Evolutionary conservation across 176 grass and related monocot genomes (phyloP).

Genomic region (Juncus inflexus): DNA sequence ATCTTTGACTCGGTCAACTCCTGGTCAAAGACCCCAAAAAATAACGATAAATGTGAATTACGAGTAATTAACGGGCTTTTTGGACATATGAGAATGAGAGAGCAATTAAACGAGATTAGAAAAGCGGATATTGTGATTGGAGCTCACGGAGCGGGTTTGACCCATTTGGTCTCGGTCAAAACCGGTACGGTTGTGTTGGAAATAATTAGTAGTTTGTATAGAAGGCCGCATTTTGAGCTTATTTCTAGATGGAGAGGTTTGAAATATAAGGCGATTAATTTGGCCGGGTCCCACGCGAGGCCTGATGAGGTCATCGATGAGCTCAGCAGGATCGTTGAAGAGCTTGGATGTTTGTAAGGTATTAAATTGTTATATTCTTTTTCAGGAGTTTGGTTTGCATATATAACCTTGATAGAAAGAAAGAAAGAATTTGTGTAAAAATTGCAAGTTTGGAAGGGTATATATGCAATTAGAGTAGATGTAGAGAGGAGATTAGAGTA

Average conservation of each 20-base stretch:
- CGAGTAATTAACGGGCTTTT: conserved; percentile 83
- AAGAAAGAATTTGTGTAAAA: no score
- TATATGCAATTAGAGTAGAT: no score
- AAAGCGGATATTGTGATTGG: conserved; percentile 85
- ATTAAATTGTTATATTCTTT: neutral
- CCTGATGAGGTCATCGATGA: conserved; percentile 38
- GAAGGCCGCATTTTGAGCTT: conserved; percentile 66
- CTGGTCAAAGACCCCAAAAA: conserved; percentile 53
- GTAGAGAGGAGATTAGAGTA: no score
- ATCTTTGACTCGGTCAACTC: conserved; percentile 53
- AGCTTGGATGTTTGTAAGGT: conserved; percentile 60
- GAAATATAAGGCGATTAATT: conserved; percentile 81
- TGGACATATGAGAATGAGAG: conserved; percentile 87
- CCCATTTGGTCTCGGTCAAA: conserved; percentile 71
- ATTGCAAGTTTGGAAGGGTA: no score
- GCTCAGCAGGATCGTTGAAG: conserved; percentile 55
- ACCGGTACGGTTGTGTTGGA: conserved; percentile 74
- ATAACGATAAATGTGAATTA: conserved; percentile 59
- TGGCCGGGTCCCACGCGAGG: conserved; percentile 50
- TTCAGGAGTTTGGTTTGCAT: no score
- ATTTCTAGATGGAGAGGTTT: conserved; percentile 91
- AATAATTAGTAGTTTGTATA: conserved; percentile 84
- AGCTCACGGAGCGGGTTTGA: conserved; percentile 91
- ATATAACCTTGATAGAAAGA: no score
- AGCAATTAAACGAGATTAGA: conserved; percentile 70